Evolutionary conservation across 306 rosid species (phyloP).

Genomic region (Rosa rugosa): DNA sequence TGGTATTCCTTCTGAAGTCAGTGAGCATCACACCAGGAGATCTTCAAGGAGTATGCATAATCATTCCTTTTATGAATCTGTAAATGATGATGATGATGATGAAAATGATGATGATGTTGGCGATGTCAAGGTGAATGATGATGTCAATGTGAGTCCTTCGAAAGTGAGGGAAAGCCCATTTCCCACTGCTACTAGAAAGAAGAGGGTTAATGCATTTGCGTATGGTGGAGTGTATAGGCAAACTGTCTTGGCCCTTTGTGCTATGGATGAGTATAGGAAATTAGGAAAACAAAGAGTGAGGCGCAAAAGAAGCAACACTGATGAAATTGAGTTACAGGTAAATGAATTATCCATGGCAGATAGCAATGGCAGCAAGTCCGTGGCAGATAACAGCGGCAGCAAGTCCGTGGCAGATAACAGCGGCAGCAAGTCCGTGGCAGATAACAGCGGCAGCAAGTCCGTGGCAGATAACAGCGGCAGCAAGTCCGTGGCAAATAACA

Average conservation of each 20-base stretch:
- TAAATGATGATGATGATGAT: conserved; percentile 22
- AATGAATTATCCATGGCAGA: conserved; percentile 34
- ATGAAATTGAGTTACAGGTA: conserved; percentile 27
- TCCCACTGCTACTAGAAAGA: conserved; percentile 22
- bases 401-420: conserved; percentile 9
- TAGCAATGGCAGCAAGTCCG: neutral
- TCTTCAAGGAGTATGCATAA: conserved; percentile 44
- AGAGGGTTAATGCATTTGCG: conserved; percentile 31
- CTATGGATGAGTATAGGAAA: conserved; percentile 24
- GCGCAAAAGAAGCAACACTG: conserved; percentile 28
- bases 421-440: conserved; percentile 15
- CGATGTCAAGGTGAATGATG: conserved; percentile 7
- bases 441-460: neutral
- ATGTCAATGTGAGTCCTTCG: conserved; percentile 30
- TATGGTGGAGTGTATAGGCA: conserved; percentile 27
- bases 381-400: conserved; percentile 4
- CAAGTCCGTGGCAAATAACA: conserved; percentile 18
- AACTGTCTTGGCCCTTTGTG: conserved; percentile 24
- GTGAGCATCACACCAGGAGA: conserved; percentile 31
- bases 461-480: conserved; percentile 11
- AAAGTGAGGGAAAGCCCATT: conserved; percentile 37
- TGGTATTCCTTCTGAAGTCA: conserved; percentile 30
- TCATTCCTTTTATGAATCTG: conserved; percentile 35
- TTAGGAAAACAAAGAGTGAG: conserved; percentile 18
- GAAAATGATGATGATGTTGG: conserved; percentile 18